Percentiles rank a stretch among this genome's conserved stretches.
Evolutionary conservation across 2,329 filamentous ascomycete genomes (phyloP).

Genomic region (Phyllosticta citribraziliensis): DNA sequence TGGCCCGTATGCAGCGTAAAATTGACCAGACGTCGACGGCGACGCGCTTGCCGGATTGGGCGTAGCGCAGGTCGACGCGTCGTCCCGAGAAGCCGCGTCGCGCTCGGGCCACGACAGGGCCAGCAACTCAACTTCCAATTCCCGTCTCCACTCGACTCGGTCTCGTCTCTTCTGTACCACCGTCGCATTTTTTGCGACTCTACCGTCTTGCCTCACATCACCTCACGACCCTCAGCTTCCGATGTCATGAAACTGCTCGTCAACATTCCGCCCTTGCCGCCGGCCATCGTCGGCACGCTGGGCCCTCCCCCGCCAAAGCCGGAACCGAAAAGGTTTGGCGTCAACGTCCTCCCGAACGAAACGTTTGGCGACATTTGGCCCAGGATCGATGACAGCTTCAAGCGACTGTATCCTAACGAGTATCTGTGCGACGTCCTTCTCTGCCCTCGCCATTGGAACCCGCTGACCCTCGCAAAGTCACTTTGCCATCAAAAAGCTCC

Average conservation of each 20-base stretch:
- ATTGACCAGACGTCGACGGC: too few relatives aligned
- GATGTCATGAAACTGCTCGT: background rate
- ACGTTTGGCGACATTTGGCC: background rate
- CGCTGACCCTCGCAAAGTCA: background rate
- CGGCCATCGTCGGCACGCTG: background rate
- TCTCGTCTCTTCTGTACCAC: background rate
- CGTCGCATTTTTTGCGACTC: background rate
- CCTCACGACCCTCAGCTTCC: background rate
- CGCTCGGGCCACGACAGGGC: background rate
- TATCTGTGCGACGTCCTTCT: background rate
- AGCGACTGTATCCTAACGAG: background rate
- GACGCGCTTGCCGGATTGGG: too few relatives aligned
- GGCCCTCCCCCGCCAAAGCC: background rate
- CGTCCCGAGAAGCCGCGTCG: background rate
- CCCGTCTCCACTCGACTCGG: background rate
- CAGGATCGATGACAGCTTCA: background rate
- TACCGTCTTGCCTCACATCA: background rate
- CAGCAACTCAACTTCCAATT: background rate
- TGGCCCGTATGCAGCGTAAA: too few relatives aligned
- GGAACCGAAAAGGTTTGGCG: background rate
- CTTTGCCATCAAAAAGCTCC: conserved; percentile 28
- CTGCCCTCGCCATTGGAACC: background rate
- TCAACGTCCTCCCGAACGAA: background rate
- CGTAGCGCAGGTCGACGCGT: too few relatives aligned
- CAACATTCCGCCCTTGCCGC: background rate